Percentiles rank a stretch among this genome's conserved stretches.
Evolutionary conservation across 805 yeast species (phyloP).

Genomic region (Kodamaea jinghongensis): DNA sequence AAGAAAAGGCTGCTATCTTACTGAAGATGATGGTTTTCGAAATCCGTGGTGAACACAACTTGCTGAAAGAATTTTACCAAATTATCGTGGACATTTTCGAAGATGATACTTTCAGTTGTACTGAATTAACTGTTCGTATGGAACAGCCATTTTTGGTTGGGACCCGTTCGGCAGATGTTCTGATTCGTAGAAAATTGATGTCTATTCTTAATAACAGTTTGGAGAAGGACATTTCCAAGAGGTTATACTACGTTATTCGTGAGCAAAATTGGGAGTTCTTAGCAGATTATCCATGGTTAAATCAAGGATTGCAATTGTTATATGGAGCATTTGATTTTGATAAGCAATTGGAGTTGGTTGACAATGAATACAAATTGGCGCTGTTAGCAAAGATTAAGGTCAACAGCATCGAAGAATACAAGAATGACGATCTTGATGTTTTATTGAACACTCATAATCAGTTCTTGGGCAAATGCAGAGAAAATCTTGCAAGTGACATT

Average conservation of each 20-base stretch:
- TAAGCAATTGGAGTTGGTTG: conserved; percentile 43
- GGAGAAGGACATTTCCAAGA: conserved; percentile 71
- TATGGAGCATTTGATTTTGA: conserved; percentile 71
- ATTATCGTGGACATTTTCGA: conserved; percentile 86
- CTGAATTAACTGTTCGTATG: conserved; percentile 90
- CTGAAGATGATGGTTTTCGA: conserved; percentile 94
- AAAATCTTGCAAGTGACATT: conserved; percentile 51
- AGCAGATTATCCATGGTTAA: conserved; percentile 92
- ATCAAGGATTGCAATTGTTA: conserved; percentile 84
- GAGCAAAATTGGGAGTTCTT: conserved; percentile 97
- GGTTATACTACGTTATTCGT: conserved; percentile 81
- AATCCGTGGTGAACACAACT: conserved; percentile 75
- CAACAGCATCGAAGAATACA: conserved; percentile 13
- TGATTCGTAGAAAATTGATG: conserved; percentile 76
- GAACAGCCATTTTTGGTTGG: conserved; percentile 97
- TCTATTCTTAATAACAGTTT: conserved; percentile 71
- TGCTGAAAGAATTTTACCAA: conserved; percentile 76
- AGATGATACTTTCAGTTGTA: conserved; percentile 69
- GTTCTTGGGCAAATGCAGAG: conserved; percentile 29
- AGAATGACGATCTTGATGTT: conserved; percentile 20
- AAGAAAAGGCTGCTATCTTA: conserved; percentile 92
- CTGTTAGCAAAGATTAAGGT: conserved; percentile 33
- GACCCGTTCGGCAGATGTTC: conserved; percentile 75
- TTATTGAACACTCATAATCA: conserved; percentile 27
- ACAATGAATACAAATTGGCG: conserved; percentile 52